Percentiles rank a stretch among this genome's conserved stretches.
Conservation (phyloP, 2,329 filamentous ascomycete genomes). For the Aspergillus terreus region DNA sequence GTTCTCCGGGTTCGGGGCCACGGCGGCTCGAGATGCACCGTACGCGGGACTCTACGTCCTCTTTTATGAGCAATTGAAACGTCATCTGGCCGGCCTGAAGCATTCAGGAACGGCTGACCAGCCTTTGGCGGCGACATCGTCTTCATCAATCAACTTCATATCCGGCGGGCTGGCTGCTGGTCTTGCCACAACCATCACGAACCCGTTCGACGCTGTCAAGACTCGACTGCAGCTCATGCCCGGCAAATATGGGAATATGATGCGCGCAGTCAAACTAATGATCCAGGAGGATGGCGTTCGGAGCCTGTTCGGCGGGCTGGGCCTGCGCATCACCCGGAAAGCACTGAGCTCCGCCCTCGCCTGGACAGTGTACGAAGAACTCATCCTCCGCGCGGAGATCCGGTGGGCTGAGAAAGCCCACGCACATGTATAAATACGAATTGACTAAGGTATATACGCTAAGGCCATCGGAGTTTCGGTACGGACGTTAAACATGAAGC, state of each 20-base stretch:
- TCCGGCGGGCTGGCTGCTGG: conserved; percentile 78
- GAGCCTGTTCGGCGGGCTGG: conserved; percentile 81
- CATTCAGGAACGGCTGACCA: conserved; percentile 15
- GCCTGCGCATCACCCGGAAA: conserved; percentile 83
- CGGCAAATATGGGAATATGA: conserved; percentile 73
- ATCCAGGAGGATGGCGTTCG: conserved; percentile 73
- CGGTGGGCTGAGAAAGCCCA: conserved; percentile 30
- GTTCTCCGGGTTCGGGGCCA: conserved; percentile 91
- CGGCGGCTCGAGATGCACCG: conserved; percentile 88
- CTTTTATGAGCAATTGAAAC: conserved; percentile 69
- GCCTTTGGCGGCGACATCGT: conserved; percentile 21
- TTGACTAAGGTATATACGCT: background rate
- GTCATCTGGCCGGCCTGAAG: conserved; percentile 26
- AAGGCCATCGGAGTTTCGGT: background rate
- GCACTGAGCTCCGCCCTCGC: conserved; percentile 90
- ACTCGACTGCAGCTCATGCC: conserved; percentile 91
- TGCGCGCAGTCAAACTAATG: conserved; percentile 74
- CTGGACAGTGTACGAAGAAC: conserved; percentile 95
- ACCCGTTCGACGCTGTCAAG: conserved; percentile 96
- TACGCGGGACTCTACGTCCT: conserved; percentile 94
- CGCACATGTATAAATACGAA: conserved; percentile 11
- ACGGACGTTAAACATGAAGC: background rate
- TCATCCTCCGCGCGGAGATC: conserved; percentile 69
- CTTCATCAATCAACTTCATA: conserved; percentile 71
- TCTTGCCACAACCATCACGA: conserved; percentile 81